Conservation (phyloP, 2,329 filamentous ascomycete genomes). For the Penicillium frequentans region DNA sequence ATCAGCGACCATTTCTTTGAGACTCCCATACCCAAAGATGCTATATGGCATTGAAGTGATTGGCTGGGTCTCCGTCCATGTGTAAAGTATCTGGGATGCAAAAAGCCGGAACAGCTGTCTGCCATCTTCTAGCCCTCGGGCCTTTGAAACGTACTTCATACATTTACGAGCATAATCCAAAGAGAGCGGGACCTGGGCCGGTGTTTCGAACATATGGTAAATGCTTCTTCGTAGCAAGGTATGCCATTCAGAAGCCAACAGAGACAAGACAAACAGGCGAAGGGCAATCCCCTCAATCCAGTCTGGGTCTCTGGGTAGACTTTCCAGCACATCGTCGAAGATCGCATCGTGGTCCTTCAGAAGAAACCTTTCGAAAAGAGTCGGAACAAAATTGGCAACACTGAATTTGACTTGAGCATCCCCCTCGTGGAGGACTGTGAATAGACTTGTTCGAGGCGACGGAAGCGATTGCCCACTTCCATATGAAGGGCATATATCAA, state of each 20-base stretch:
- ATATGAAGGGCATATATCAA: slow-evolving; percentile 68
- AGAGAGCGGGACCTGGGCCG: slow-evolving; percentile 68
- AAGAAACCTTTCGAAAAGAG: slow-evolving; percentile 78
- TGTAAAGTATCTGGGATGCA: slow-evolving; percentile 83
- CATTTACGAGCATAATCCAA: slow-evolving; percentile 71
- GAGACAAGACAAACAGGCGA: slow-evolving; percentile 72
- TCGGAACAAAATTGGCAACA: slow-evolving; percentile 67
- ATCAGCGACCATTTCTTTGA: slow-evolving; percentile 68
- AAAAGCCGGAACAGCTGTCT: slow-evolving; percentile 79
- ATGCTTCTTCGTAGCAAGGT: slow-evolving; percentile 83
- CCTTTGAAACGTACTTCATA: slow-evolving; percentile 63
- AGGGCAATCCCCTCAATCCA: slow-evolving; percentile 82
- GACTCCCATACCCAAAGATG: slow-evolving; percentile 76
- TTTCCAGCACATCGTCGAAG: slow-evolving; percentile 78
- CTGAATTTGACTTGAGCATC: slow-evolving; percentile 73
- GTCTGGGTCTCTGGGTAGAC: slow-evolving; percentile 70
- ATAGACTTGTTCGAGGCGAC: slow-evolving; percentile 68
- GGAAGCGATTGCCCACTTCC: slow-evolving; percentile 60
- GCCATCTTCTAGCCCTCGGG: slow-evolving; percentile 65
- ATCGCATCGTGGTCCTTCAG: slow-evolving; percentile 80
- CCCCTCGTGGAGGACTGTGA: slow-evolving; percentile 68
- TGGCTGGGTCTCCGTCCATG: slow-evolving; percentile 72
- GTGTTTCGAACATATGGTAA: slow-evolving; percentile 92
- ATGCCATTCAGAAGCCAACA: slow-evolving; percentile 78
- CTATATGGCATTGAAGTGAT: slow-evolving; percentile 75